phyloP scores from a whole-genome alignment of 176 grass and related monocot genomes.

The Aegilops speltoides region DNA sequence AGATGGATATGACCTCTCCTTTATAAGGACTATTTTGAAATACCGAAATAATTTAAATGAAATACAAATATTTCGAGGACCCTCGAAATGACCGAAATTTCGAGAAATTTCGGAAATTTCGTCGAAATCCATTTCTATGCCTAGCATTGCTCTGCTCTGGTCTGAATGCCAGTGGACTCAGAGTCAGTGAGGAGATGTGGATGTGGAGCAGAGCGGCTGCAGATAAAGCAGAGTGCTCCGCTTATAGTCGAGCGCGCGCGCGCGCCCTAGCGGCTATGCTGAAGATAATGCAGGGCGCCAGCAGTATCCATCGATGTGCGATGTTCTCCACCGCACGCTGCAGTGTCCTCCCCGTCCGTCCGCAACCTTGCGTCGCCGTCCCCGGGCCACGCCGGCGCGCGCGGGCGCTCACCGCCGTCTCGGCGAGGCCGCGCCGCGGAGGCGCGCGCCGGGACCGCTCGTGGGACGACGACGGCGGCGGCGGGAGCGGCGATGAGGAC shows the following conservation, averaged over 20 bases:
- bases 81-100: too few relatives aligned
- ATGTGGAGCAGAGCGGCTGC: neutral
- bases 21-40: too few relatives aligned
- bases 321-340: conserved; percentile 43
- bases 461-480: conserved; percentile 22
- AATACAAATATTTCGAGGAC: too few relatives aligned
- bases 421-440: conserved; percentile 12
- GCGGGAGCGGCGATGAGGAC: conserved; percentile 21
- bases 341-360: neutral
- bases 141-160: neutral
- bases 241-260: neutral
- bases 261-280: neutral
- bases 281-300: neutral
- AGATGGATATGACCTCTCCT: too few relatives aligned
- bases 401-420: neutral
- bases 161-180: neutral
- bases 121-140: too few relatives aligned
- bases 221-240: neutral
- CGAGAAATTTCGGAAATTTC: too few relatives aligned
- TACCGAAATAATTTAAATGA: too few relatives aligned
- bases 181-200: neutral
- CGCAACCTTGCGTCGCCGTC: neutral
- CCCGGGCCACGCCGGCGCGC: neutral
- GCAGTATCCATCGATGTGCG: neutral
- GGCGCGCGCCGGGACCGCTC: neutral